Percentiles rank a stretch among this genome's conserved stretches.
These are phyloP conservation scores for Zea mays DNA, from an alignment of 176 grass and related monocot species.

Conservation along the genomic window Zm-B73-REFERENCE-NAM-5.0 NC_050105.1:150841501-150842000, in stretches of 20 bases:
- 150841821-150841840: slow-evolving; percentile 99
- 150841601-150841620: slow-evolving; percentile 92
- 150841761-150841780: slow-evolving; percentile 92
- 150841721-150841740: slow-evolving; percentile 77
- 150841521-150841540: slow-evolving; percentile 69
- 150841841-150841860: slow-evolving; percentile 88
- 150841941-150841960: slow-evolving; percentile 84
- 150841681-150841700: slow-evolving; percentile 97
- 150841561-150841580: slow-evolving; percentile 88
- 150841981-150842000: slow-evolving; percentile 96
- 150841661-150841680: slow-evolving; percentile 96
- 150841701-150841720: slow-evolving; percentile 91
- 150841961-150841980: slow-evolving; percentile 89
- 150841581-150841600: slow-evolving; percentile 90
- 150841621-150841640: slow-evolving; percentile 83
- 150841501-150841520: slow-evolving; percentile 71
- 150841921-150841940: slow-evolving; percentile 85
- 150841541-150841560: slow-evolving; percentile 83
- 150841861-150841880: slow-evolving; percentile 78
- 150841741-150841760: slow-evolving; percentile 97
- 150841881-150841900: slow-evolving; percentile 84
- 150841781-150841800: slow-evolving; percentile 81
- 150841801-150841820: slow-evolving; percentile 89
- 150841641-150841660: slow-evolving; percentile 82
- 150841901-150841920: slow-evolving; percentile 95